Percentiles rank a stretch among this genome's conserved stretches.
These are phyloP conservation scores for Vitis hybrid DNA, from an alignment of 177 flowering plant genomes.

Conservation along the genomic window DNA sequence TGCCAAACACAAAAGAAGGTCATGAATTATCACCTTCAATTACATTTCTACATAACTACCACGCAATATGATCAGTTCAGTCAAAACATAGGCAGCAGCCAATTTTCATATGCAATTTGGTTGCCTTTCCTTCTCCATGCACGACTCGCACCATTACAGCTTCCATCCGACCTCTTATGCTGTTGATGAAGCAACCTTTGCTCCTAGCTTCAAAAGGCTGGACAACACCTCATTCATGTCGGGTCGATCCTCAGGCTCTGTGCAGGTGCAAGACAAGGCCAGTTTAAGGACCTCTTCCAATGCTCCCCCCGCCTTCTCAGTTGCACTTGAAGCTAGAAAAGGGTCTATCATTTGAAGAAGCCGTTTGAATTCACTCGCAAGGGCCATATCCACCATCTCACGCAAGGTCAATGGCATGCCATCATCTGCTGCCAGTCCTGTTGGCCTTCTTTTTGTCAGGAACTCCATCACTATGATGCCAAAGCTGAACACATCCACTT, in stretches of 20 bases:
- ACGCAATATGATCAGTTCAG: too few species aligned
- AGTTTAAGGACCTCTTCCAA: constrained; percentile 44
- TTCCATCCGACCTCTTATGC: too few species aligned
- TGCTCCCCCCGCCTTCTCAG: constrained; percentile 27
- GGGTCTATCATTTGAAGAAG: constrained; percentile 55
- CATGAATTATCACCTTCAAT: too few species aligned
- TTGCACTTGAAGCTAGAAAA: constrained; percentile 23
- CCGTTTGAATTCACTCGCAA: constrained; percentile 31
- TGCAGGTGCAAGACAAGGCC: constrained; percentile 55
- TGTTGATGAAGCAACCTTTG: neutral
- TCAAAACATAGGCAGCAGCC: too few species aligned
- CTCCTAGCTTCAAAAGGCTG: constrained; percentile 49
- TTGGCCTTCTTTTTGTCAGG: constrained; percentile 67
- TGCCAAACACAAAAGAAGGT: too few species aligned
- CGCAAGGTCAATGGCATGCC: constrained; percentile 55
- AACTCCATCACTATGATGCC: constrained; percentile 83
- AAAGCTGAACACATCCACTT: constrained; percentile 85
- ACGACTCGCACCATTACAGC: too few species aligned
- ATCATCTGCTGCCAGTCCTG: constrained; percentile 48
- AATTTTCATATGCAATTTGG: too few species aligned
- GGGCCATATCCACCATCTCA: constrained; percentile 47
- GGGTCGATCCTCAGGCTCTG: constrained; percentile 57
- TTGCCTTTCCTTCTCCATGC: too few species aligned
- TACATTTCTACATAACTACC: too few species aligned
- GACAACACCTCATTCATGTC: constrained; percentile 60